These are phyloP conservation scores for Leccinum ochraceum DNA, from an alignment of 768 basidiomycete genomes.

Conservation along the genomic window DNA sequence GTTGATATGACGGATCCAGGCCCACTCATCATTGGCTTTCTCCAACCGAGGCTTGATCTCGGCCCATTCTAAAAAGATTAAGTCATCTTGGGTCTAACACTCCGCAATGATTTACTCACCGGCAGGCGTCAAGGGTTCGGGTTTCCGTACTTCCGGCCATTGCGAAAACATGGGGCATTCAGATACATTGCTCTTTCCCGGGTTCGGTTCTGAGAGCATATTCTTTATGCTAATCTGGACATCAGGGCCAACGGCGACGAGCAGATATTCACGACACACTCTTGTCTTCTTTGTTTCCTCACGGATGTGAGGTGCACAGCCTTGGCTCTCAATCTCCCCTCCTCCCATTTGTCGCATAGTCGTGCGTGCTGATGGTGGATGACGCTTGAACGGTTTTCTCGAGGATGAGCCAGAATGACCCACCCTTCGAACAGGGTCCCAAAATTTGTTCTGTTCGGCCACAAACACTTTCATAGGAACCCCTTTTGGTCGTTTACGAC, in stretches of 20 bases:
- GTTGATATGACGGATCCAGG: neutral
- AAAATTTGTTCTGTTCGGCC: neutral
- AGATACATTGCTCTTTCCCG: neutral
- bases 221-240: neutral
- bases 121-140: slow-evolving; percentile 1
- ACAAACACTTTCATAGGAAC: neutral
- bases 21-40: neutral
- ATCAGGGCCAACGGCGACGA: slow-evolving; percentile 1
- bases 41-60: slow-evolving; percentile 5
- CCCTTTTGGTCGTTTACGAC: neutral
- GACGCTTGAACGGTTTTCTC: neutral
- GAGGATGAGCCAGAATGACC: neutral
- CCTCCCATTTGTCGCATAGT: neutral
- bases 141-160: slow-evolving; percentile 11
- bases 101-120: slow-evolving; percentile 8
- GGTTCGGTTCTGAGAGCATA: slow-evolving; percentile 1
- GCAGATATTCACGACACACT: slow-evolving; percentile 1
- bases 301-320: slow-evolving; percentile 1
- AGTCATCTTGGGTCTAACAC: neutral
- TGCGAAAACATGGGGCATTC: neutral
- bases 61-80: slow-evolving; percentile 3
- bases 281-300: slow-evolving; percentile 5
- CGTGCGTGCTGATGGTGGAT: slow-evolving; percentile 7
- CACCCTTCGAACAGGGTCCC: slow-evolving; percentile 1
- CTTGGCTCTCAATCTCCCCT: neutral